Evolutionary conservation across 2,329 filamentous ascomycete species (phyloP), one percentile per base, ranked within the genome.

Genomic region (Hymenoscyphus fructigenus): DNA sequence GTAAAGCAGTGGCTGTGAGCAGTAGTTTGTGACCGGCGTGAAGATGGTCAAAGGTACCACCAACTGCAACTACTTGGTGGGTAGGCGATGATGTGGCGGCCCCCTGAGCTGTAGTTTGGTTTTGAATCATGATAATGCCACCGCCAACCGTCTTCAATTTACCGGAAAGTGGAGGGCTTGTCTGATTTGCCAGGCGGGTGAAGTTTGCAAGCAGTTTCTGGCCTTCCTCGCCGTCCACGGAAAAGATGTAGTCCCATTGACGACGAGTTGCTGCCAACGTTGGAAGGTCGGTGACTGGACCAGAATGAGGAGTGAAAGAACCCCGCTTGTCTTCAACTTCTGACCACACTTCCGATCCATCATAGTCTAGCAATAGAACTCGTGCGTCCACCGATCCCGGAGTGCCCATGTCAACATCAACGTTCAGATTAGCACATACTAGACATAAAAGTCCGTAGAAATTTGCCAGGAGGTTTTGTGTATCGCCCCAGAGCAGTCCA

Each of bases 21-120:
- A 99, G 85, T n/a, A 98, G 83, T 79, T 98, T 99, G 80, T 99
- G 95, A 5, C 95, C 95, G 3, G 91, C 88, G 75, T 99, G 95
- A 26, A 99, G 84, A 78, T 98, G 93, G 76, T 99, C 95, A 78
- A 98, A 99, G 0, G 95, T 99, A 10, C 95, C 95, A 34, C 94
- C 95, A 14, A 98, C 86, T 61, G 90, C 91, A 59, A 96, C 90
- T 15, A 86, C 84, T 65, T 82, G 79, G 75, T 91, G 85, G 26
- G 65, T 55, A 5, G 69, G 62, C 2, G 71, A 59, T 6, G 67
- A 67, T 17, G 60, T 65, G 20, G 71, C 38, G n/a, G 66, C 64
- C 17, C 56, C 15, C 32, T 53, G 57, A 58, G 57, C n/a, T 12
- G 53, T 23, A 61, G 62, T 65, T 53, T 78, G 69, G 59, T 63